Conservation (phyloP, 164 flowering plant species). For the Macadamia integrifolia region DNA sequence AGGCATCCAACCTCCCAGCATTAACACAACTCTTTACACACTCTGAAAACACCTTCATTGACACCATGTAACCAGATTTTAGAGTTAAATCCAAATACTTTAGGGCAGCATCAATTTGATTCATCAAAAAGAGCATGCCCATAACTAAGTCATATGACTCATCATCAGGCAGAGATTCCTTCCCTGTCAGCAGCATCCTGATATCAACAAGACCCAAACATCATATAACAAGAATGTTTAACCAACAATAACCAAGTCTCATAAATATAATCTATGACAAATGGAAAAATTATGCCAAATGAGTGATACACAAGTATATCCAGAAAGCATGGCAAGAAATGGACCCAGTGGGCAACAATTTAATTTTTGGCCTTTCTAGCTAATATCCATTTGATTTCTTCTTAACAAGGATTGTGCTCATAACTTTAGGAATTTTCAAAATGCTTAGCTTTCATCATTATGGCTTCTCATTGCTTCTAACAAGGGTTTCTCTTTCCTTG, state of each 20-base stretch:
- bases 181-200: slow-evolving; percentile 86
- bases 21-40: slow-evolving; percentile 59
- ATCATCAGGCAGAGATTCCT: slow-evolving; percentile 73
- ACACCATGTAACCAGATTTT: slow-evolving; percentile 64
- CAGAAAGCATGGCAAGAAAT: background rate
- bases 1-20: slow-evolving; percentile 60
- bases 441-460: no score
- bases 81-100: slow-evolving; percentile 65
- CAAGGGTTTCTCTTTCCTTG: no score
- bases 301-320: background rate
- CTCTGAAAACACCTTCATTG: slow-evolving; percentile 47
- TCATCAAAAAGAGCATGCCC: slow-evolving; percentile 44
- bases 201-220: slow-evolving; percentile 21
- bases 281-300: no score
- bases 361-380: no score
- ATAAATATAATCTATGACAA: background rate
- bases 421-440: no score
- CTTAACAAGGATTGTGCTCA: no score
- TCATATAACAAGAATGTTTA: slow-evolving; percentile 13
- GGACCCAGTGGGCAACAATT: background rate
- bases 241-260: background rate
- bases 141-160: slow-evolving; percentile 73
- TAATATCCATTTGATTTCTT: no score
- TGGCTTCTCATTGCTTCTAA: no score
- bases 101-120: slow-evolving; percentile 66